Evolutionary conservation across 108 stramenopile genomes (phyloP), one percentile per base, ranked within the genome.

Genomic region (Cyclostephanos invisitatus): DNA sequence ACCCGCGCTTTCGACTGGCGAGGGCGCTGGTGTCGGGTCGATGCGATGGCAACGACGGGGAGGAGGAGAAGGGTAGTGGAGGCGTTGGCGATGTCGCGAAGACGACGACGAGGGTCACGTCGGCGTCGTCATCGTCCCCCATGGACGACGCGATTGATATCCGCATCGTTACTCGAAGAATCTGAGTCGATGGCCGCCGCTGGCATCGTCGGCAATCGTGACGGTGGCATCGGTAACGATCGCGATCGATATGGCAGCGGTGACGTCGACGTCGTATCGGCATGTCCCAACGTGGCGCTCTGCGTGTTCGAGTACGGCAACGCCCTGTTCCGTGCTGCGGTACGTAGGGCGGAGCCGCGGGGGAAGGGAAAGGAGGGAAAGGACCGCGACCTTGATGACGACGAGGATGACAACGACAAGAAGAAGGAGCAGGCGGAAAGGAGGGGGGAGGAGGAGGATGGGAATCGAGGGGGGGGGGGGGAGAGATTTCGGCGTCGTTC

Each of bases 301-400:
- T 84, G 85, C 24, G 84, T 87, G 54, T 91, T 89, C 60, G 93
- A 94, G 70, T 91, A 91, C 57, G 93, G 93, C 7, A 91, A 94
- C 69, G 76, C 89, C 1, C 57, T 94, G 49, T 86, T 91, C 71
- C 82, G 90, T 27, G 68, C 85, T 20, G 68, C 63, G 1, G 48
- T 72, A 3, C 47, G 62, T 7, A 53, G 24, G 37, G 12, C 14
- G 72, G 47, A 15, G 57, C 15, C 0, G 14, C 2, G 14, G 44
- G 44, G 14, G 44, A 15, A 15, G 18, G 28, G 12, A 21, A 62
- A 68, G 27, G 22, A 54, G n/a, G 58, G 55, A 28, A 2, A 24
- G 11, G 27, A 29, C n/a, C n/a, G n/a, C n/a, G n/a, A n/a, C n/a
- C n/a, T n/a, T n/a, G n/a, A n/a, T n/a, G n/a, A n/a, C 28, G 56